A percentile compares a stretch with the other conserved stretches of the same genome.
Conservation (phyloP, 1,139 yeast species). For the Blastobotrys serpentis region DNA sequence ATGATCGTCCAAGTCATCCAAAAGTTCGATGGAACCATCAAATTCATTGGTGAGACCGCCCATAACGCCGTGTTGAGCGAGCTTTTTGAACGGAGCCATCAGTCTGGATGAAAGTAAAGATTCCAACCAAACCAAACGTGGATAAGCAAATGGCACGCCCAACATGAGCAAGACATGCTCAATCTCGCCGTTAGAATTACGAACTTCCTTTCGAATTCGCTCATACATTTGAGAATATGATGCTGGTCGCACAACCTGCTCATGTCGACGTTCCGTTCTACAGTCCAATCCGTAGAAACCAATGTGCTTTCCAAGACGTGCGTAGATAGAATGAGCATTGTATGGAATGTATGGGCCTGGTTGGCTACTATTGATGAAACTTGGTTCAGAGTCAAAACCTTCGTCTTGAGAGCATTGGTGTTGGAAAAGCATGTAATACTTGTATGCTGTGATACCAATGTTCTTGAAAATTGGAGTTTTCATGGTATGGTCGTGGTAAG, state of each 20-base stretch:
- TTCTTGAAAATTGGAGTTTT: constrained; percentile 60
- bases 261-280: constrained; percentile 78
- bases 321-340: constrained; percentile 62
- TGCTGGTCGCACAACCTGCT: constrained; percentile 52
- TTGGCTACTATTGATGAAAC: constrained; percentile 37
- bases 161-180: constrained; percentile 79
- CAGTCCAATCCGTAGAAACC: constrained; percentile 83
- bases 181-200: constrained; percentile 50
- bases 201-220: constrained; percentile 56
- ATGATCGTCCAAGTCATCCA: constrained; percentile 92
- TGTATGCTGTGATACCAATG: constrained; percentile 76
- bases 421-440: constrained; percentile 87
- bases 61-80: constrained; percentile 68
- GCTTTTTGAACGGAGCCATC: constrained; percentile 61
- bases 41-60: constrained; percentile 78
- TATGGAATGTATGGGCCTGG: constrained; percentile 68
- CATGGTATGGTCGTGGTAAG: constrained; percentile 79
- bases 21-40: constrained; percentile 84
- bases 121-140: constrained; percentile 89
- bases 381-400: constrained; percentile 35
- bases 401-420: constrained; percentile 65
- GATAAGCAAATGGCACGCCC: constrained; percentile 94
- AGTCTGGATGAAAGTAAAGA: constrained; percentile 55
- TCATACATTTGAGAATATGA: constrained; percentile 63
- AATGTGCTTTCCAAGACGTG: constrained; percentile 71